phyloP scores from a whole-genome alignment of 805 yeast species.

The Teunomyces pallodes region DNA sequence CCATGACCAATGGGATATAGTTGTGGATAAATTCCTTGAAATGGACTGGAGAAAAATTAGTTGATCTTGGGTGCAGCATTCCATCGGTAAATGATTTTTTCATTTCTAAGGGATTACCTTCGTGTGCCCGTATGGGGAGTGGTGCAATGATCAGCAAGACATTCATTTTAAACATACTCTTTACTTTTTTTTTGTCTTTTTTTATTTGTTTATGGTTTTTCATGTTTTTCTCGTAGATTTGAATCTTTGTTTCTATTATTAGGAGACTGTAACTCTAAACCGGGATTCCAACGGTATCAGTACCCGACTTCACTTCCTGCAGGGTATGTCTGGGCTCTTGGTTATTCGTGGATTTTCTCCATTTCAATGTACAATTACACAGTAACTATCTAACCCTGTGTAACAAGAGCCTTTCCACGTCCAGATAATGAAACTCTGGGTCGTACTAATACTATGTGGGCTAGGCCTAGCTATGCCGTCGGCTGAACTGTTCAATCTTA shows the following conservation, averaged over 20 bases:
- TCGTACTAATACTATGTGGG: slow-evolving; percentile 2
- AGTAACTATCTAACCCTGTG: not conserved
- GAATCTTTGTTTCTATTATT: too few relatives aligned
- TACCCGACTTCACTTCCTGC: too few relatives aligned
- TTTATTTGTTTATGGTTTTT: not conserved
- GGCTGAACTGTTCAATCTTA: not conserved
- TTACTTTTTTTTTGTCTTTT: not conserved
- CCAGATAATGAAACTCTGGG: slow-evolving; percentile 2
- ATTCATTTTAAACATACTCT: not conserved
- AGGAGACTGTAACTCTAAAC: too few relatives aligned
- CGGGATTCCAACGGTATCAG: too few relatives aligned
- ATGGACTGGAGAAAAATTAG: slow-evolving; percentile 62
- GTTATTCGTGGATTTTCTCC: not conserved
- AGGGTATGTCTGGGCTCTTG: too few relatives aligned
- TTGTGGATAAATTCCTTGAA: slow-evolving; percentile 41
- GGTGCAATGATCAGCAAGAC: slow-evolving; percentile 56
- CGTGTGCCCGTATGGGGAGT: slow-evolving; percentile 73
- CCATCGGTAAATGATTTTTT: slow-evolving; percentile 46
- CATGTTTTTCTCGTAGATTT: not conserved
- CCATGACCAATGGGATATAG: slow-evolving; percentile 67
- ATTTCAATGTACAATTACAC: not conserved
- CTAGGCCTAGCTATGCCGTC: not conserved
- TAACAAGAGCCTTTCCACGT: not conserved
- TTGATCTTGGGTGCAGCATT: slow-evolving; percentile 75
- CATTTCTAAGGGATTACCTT: slow-evolving; percentile 66